Evolutionary conservation across 2,329 filamentous ascomycete genomes (phyloP).

Genomic region (Ophiostoma sp.): DNA sequence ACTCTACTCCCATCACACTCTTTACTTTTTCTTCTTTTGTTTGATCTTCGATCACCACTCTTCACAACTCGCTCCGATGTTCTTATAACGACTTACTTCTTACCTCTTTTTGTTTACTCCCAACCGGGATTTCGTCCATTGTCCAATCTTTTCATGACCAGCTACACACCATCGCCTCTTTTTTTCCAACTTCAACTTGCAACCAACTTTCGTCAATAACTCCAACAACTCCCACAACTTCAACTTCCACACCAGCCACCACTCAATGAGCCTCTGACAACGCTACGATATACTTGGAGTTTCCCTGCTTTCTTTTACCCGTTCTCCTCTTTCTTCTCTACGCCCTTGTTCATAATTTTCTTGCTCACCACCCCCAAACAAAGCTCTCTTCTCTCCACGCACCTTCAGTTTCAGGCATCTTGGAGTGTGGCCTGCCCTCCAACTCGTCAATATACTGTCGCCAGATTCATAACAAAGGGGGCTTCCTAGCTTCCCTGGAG

Average conservation of each 20-base stretch:
- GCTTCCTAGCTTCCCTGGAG: slow-evolving; percentile 22
- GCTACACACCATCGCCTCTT: slow-evolving; percentile 28
- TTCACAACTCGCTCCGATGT: slow-evolving; percentile 37
- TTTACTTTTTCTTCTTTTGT: slow-evolving; percentile 18
- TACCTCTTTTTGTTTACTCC: slow-evolving; percentile 31
- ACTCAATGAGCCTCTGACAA: neutral
- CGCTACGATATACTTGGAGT: slow-evolving; percentile 7
- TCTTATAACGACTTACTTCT: slow-evolving; percentile 39
- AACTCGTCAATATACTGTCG: slow-evolving; percentile 21
- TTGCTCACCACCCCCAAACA: neutral
- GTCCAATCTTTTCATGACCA: slow-evolving; percentile 24
- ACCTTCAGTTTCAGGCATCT: slow-evolving; percentile 2
- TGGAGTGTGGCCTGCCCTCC: slow-evolving; percentile 16
- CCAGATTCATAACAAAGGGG: slow-evolving; percentile 14
- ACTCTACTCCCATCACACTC: neutral
- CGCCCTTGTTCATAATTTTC: neutral
- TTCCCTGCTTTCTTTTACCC: neutral
- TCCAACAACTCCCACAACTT: neutral
- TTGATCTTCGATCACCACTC: slow-evolving; percentile 3
- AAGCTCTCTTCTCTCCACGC: slow-evolving; percentile 1
- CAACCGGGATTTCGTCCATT: slow-evolving; percentile 28
- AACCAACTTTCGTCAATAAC: slow-evolving; percentile 26
- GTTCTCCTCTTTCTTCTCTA: neutral
- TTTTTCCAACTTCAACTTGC: slow-evolving; percentile 29
- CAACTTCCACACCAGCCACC: slow-evolving; percentile 22